Base-by-base conservation (phyloP, 2,329 filamentous ascomycete species). In the Colletotrichum sidae region DNA sequence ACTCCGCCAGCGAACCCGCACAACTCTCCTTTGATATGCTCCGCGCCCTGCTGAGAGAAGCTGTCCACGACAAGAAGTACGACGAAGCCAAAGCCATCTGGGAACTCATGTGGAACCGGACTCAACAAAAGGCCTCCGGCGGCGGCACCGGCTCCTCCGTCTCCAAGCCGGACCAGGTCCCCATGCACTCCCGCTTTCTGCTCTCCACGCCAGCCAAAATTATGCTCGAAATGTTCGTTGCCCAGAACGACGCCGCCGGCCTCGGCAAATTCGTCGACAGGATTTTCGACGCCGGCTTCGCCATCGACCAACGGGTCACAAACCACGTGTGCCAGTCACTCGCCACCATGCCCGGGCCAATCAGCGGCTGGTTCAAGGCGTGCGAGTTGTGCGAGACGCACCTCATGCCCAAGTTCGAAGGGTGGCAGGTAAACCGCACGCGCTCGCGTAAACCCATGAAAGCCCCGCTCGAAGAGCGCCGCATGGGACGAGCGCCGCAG, bases 391-490 rank as follows among this genome's bases (percentile, higher is more conserved):
- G 92, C 74, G 95, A 98, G 79, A 79, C 83, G 34, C 87, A 88
- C 66, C 88, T 98, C 60, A 96, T 97, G 86, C 84, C 86, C 1
- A 83, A 86, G 39, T 97, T 94, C 86, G 86, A 86, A 10, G 93
- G 93, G 33, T 97, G 94, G 92, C 68, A 72, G n/a, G 13, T 60
- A 2, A 69, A 66, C 12, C 69, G 71, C 15, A 38, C 68, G 6
- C 62, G 70, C 45, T 58, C 58, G 41, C 69, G 69, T 54, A 73
- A 71, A 17, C 60, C 72, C 49, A 69, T 69, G 56, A 74, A 72
- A 17, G 66, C 79, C 12, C 76, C 79, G 9, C 70, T 81, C 35
- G 79, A 81, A 54, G 68, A 77, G 51, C 80, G 80, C 34, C 75
- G 79, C 33, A 69, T 77, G 50, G 79, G 77, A 46, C 71, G 74